These are phyloP conservation scores for Wakefieldia striispora DNA, from an alignment of 768 basidiomycete genomes.

Conservation along the genomic window DNA sequence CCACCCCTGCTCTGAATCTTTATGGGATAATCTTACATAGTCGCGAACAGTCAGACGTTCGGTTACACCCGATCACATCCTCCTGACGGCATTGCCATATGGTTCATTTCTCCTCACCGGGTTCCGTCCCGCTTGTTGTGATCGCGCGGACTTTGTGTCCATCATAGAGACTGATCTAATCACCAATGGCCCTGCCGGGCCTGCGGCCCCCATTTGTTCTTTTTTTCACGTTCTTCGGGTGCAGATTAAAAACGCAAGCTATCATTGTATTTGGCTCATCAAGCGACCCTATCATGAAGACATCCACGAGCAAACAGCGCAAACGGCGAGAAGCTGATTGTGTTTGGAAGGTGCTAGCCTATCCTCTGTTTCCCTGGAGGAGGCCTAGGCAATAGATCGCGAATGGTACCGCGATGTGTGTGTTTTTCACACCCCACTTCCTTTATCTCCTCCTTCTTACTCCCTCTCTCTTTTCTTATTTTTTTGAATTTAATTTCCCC, in stretches of 20 bases:
- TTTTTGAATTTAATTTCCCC: too few relatives aligned
- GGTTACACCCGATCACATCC: constrained; percentile 27
- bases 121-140: constrained; percentile 26
- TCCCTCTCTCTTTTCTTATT: constrained; percentile 1
- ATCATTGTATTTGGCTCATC: constrained; percentile 1
- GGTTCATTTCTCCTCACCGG: constrained; percentile 23
- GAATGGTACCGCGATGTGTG: constrained; percentile 18
- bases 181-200: constrained; percentile 14
- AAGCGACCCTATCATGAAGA: constrained; percentile 5
- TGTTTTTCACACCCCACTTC: constrained; percentile 17
- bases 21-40: constrained; percentile 19
- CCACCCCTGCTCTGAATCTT: constrained; percentile 7
- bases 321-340: constrained; percentile 16
- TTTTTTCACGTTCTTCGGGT: constrained; percentile 13
- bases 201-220: constrained; percentile 15
- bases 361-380: constrained; percentile 18
- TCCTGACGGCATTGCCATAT: constrained; percentile 31
- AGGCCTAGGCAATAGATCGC: constrained; percentile 14
- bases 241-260: constrained; percentile 13
- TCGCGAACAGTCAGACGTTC: constrained; percentile 4
- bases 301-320: constrained; percentile 11
- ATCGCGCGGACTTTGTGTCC: constrained; percentile 25
- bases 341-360: constrained; percentile 22
- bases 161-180: constrained; percentile 24
- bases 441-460: constrained; percentile 4